phyloP scores from a whole-genome alignment of 208 protist species.

The Leptomonas pyrrhocoris region DNA sequence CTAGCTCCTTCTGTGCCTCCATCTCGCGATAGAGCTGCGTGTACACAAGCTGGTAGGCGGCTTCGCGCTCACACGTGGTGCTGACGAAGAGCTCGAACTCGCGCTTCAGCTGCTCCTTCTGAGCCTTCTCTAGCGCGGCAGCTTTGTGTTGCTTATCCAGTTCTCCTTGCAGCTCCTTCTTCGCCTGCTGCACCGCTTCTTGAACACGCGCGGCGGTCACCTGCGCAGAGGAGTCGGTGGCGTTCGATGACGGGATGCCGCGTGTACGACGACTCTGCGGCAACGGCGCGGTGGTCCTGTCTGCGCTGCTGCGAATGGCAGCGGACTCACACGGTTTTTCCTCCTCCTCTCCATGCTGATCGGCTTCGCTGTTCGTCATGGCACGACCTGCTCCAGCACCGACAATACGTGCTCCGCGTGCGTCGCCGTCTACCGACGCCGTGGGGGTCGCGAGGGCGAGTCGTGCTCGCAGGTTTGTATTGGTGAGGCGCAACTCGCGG shows the following conservation, averaged over 20 bases:
- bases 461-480: constrained; percentile 46
- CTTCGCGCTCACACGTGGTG: constrained; percentile 68
- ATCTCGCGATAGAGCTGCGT: constrained; percentile 46
- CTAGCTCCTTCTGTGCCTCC: constrained; percentile 38
- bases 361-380: background rate
- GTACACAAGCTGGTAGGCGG: constrained; percentile 67
- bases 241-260: background rate
- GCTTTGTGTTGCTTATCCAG: constrained; percentile 18
- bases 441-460: constrained; percentile 17
- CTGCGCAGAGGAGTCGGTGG: background rate
- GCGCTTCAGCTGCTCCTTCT: constrained; percentile 39
- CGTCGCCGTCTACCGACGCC: constrained; percentile 1
- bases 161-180: constrained; percentile 31
- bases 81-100: constrained; percentile 76
- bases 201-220: constrained; percentile 22
- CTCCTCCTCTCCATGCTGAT: background rate
- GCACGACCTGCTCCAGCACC: background rate
- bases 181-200: constrained; percentile 30
- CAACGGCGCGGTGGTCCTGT: background rate
- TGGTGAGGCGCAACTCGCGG: constrained; percentile 56
- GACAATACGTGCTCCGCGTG: background rate
- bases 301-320: background rate
- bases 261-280: background rate
- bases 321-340: background rate
- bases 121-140: constrained; percentile 30